A percentile compares a stretch with the other conserved stretches of the same genome.
Conservation (phyloP, 176 grass and related monocot genomes). For the Saccharum officinarum region DNA sequence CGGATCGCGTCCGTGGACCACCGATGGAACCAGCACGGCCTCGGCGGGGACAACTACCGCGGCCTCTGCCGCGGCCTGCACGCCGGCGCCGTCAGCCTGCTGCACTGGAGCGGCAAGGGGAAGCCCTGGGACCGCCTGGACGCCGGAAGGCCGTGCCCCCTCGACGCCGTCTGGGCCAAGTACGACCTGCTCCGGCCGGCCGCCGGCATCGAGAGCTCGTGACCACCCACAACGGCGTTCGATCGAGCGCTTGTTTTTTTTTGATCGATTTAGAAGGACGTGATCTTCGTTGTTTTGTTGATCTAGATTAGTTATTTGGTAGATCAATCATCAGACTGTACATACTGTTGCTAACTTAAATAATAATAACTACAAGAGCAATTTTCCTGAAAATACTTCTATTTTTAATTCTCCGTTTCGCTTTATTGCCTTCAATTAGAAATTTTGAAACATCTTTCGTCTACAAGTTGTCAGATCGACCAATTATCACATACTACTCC, state of each 20-base stretch:
- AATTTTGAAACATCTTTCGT: background rate
- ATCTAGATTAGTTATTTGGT: background rate
- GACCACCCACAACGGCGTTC: conserved; percentile 28
- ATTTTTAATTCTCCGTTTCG: background rate
- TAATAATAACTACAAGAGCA: background rate
- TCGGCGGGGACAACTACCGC: conserved; percentile 81
- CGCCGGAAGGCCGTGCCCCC: conserved; percentile 62
- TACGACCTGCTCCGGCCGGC: conserved; percentile 66
- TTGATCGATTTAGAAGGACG: conserved; percentile 6
- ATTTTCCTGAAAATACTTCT: background rate
- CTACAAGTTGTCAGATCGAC: background rate
- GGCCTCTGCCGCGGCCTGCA: conserved; percentile 81
- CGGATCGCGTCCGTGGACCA: conserved; percentile 71
- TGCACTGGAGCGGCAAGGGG: conserved; percentile 95
- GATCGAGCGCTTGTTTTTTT: conserved; percentile 21
- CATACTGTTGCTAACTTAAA: conserved; percentile 17
- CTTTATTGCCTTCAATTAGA: background rate
- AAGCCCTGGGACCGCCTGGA: conserved; percentile 80
- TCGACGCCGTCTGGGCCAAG: conserved; percentile 81
- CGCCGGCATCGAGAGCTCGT: conserved; percentile 45
- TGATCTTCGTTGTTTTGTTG: conserved; percentile 41
- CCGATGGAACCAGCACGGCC: conserved; percentile 91
- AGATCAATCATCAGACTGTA: conserved; percentile 31
- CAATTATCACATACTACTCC: background rate
- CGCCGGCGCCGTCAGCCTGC: conserved; percentile 72